phyloP scores from a whole-genome alignment of 495 filamentous ascomycete genomes.

The Hyaloscypha variabilis region DNA sequence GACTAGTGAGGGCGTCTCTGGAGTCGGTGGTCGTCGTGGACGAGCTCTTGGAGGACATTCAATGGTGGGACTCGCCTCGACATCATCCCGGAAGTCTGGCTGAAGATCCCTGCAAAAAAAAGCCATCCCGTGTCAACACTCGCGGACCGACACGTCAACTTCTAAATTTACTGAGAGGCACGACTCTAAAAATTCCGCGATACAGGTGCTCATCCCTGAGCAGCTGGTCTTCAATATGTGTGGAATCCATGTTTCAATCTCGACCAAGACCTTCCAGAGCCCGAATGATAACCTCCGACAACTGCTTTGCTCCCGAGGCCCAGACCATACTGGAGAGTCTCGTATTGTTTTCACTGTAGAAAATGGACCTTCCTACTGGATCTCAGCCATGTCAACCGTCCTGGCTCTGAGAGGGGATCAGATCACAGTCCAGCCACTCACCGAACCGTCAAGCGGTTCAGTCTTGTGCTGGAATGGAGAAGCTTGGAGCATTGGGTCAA shows the following conservation, averaged over 20 bases:
- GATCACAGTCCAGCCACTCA: slow-evolving; percentile 73
- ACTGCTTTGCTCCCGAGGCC: slow-evolving; percentile 42
- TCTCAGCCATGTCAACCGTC: slow-evolving; percentile 81
- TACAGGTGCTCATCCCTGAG: not conserved
- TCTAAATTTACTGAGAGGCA: not conserved
- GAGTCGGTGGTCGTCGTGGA: not conserved
- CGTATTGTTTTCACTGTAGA: slow-evolving; percentile 30
- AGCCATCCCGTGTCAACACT: not conserved
- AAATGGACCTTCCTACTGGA: slow-evolving; percentile 37
- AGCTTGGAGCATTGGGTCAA: slow-evolving; percentile 74
- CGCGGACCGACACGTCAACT: not conserved
- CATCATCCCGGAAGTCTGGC: too few relatives aligned
- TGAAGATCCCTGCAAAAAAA: not conserved
- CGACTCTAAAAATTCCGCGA: too few relatives aligned
- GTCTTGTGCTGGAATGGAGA: slow-evolving; percentile 99
- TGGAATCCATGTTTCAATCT: slow-evolving; percentile 32
- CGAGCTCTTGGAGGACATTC: not conserved
- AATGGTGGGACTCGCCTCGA: not conserved
- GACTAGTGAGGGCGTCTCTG: slow-evolving; percentile 6
- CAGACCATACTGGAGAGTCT: slow-evolving; percentile 51
- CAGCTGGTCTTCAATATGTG: slow-evolving; percentile 24
- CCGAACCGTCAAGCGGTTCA: slow-evolving; percentile 60
- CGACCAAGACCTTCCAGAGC: slow-evolving; percentile 14
- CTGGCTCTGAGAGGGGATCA: slow-evolving; percentile 78
- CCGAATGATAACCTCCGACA: slow-evolving; percentile 25